Evolutionary conservation across 305 asterid species (phyloP).

Genomic region (Fraxinus platypoda): DNA sequence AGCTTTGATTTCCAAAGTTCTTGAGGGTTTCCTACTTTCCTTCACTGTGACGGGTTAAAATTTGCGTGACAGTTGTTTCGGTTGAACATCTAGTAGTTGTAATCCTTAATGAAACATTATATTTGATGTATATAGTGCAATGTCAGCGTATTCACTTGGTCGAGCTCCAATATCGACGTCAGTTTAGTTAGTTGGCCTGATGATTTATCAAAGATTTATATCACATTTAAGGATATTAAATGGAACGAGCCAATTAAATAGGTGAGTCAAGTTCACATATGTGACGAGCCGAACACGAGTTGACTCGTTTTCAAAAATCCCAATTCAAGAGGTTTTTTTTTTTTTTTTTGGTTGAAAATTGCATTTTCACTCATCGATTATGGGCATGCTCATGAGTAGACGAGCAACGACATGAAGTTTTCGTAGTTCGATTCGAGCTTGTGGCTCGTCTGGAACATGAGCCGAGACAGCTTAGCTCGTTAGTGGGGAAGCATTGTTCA

Average conservation of each 20-base stretch:
- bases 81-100: too few relatives aligned
- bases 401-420: not conserved
- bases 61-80: too few relatives aligned
- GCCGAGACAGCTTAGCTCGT: not conserved
- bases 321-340: too few relatives aligned
- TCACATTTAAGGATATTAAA: too few relatives aligned
- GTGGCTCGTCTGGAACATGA: not conserved
- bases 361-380: too few relatives aligned
- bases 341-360: too few relatives aligned
- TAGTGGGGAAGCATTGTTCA: not conserved
- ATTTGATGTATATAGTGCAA: too few relatives aligned
- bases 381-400: not conserved
- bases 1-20: not conserved
- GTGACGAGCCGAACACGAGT: not conserved
- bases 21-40: not conserved
- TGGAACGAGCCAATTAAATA: too few relatives aligned
- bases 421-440: not conserved
- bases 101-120: too few relatives aligned
- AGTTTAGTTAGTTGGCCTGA: not conserved
- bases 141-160: too few relatives aligned
- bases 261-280: not conserved
- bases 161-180: not conserved
- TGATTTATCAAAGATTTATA: not conserved
- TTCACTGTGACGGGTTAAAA: not conserved
- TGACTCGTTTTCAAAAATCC: too few relatives aligned